Evolutionary conservation across 1,284 basidiomycete species (phyloP).

Genomic region (Ganoderma leucocontextum): DNA sequence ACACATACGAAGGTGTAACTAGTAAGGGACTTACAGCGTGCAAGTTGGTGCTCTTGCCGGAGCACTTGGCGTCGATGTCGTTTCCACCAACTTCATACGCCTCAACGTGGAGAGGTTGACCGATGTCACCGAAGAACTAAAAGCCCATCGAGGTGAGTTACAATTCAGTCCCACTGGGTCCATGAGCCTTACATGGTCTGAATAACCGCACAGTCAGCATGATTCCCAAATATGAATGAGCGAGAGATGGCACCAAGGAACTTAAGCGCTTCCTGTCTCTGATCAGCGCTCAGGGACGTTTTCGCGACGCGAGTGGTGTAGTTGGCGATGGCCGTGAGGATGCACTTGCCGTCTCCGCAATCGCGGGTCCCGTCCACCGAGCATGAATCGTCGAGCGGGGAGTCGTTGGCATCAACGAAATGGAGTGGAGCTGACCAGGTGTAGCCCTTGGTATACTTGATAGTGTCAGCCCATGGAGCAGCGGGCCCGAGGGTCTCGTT

Average conservation of each 20-base stretch:
- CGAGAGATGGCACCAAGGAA: slow-evolving; percentile 46
- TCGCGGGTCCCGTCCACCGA: slow-evolving; percentile 28
- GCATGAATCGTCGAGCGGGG: slow-evolving; percentile 27
- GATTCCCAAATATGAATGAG: neutral
- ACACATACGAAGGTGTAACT: slow-evolving; percentile 28
- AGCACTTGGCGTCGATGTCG: slow-evolving; percentile 41
- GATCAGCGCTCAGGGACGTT: slow-evolving; percentile 48
- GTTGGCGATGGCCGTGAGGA: slow-evolving; percentile 56
- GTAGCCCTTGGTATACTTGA: slow-evolving; percentile 24
- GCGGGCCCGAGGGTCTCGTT: slow-evolving; percentile 22
- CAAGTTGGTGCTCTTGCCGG: slow-evolving; percentile 51
- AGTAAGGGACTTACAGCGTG: slow-evolving; percentile 50
- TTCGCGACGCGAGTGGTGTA: slow-evolving; percentile 60
- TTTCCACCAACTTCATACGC: slow-evolving; percentile 41
- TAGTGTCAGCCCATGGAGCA: slow-evolving; percentile 29
- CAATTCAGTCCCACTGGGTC: neutral
- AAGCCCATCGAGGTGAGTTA: slow-evolving; percentile 41
- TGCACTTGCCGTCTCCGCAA: slow-evolving; percentile 26
- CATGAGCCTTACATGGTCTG: neutral
- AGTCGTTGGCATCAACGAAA: slow-evolving; percentile 30
- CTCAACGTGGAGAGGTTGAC: slow-evolving; percentile 31
- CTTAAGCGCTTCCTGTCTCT: slow-evolving; percentile 59
- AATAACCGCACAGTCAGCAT: neutral
- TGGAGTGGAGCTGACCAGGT: slow-evolving; percentile 26
- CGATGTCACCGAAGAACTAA: slow-evolving; percentile 30